Evolutionary conservation across 2,329 filamentous ascomycete genomes (phyloP).

Genomic region (Colletotrichum tropicicola): DNA sequence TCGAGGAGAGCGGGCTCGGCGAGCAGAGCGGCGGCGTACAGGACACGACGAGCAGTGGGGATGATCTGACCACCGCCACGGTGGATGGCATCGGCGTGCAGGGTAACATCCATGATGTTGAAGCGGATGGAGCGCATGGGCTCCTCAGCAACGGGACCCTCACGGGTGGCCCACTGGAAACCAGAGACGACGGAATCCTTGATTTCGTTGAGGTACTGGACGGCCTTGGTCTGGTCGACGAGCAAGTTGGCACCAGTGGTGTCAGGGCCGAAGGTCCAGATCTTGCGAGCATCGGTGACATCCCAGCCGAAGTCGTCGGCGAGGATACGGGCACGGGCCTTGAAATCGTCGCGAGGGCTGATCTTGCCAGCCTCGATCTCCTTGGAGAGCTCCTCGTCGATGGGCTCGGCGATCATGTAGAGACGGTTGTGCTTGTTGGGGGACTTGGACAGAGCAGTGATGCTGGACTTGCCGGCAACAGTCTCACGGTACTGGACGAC

Average conservation of each 20-base stretch:
- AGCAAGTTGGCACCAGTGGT: slow-evolving; percentile 98
- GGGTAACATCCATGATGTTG: slow-evolving; percentile 99
- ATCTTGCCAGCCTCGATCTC: slow-evolving; percentile 95
- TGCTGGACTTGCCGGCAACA: slow-evolving; percentile 84
- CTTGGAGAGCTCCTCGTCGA: slow-evolving; percentile 89
- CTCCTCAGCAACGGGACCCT: slow-evolving; percentile 98
- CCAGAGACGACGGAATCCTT: slow-evolving; percentile 99
- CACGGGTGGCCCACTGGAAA: slow-evolving; percentile 99
- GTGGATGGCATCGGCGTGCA: slow-evolving; percentile 99
- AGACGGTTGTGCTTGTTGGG: slow-evolving; percentile 99
- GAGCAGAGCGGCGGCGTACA: slow-evolving; percentile 92
- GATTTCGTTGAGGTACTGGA: slow-evolving; percentile 99
- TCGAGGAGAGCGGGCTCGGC: slow-evolving; percentile 92
- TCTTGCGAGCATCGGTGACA: slow-evolving; percentile 99
- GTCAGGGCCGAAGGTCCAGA: slow-evolving; percentile 99
- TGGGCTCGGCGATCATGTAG: slow-evolving; percentile 91
- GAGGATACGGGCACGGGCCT: slow-evolving; percentile 93
- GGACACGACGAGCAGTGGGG: slow-evolving; percentile 95
- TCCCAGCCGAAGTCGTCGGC: slow-evolving; percentile 99
- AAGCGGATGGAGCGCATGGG: slow-evolving; percentile 97
- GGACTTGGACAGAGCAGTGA: slow-evolving; percentile 98
- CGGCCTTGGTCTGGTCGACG: slow-evolving; percentile 99
- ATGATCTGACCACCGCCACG: slow-evolving; percentile 99
- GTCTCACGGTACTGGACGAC: slow-evolving; percentile 99
- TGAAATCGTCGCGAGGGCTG: slow-evolving; percentile 96